Evolutionary conservation across 306 rosid genomes (phyloP), one percentile per base, ranked within the genome.

Genomic region (Vigna reflexopilosa): DNA sequence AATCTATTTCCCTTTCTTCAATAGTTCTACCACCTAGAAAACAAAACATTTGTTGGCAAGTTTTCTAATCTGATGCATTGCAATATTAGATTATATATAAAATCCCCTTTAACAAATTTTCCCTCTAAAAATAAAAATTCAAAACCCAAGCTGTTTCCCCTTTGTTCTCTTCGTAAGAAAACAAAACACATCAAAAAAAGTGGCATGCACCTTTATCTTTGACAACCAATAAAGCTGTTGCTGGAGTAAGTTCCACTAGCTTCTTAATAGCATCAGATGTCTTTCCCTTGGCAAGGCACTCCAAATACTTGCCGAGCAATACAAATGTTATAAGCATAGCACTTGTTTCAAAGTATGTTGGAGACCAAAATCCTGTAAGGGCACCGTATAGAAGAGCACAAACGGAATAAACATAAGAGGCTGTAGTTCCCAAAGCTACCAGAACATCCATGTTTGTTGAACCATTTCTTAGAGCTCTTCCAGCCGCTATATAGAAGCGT

Each of bases 381-480:
- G 97, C 94, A 70, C 98, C 98, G 74, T 89, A 93, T 34, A 93
- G 84, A 76, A 93, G 96, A 20, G 98, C 98, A 78, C 87, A 85
- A 70, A 93, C 93, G 76, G 98, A 93, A 81, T 93, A 93, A 80
- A 89, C 81, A 67, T 93, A 93, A 78, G 98, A 88, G 68, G 97
- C 97, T 3, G 98, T 89, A 57, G 98, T 93, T 78, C 97, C 98
- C 94, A 93, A 82, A 58, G 94, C 98, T 75, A 93, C 96, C 87
- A 93, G 88, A 66, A 93, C 98, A 85, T 93, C 98, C 98, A 93
- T 93, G 89, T 93, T 93, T 51, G 96, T 91, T 38, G 98, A 91
- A 84, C 98, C 91, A 78, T 93, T 93, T 75, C 96, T 89, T 58
- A 93, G 89, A 70, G 98, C 98, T 88, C 98, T 89, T 68, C 86